These are phyloP conservation scores for Pichia manshurica DNA, from an alignment of 805 yeast genomes.

Conservation along the genomic window DNA sequence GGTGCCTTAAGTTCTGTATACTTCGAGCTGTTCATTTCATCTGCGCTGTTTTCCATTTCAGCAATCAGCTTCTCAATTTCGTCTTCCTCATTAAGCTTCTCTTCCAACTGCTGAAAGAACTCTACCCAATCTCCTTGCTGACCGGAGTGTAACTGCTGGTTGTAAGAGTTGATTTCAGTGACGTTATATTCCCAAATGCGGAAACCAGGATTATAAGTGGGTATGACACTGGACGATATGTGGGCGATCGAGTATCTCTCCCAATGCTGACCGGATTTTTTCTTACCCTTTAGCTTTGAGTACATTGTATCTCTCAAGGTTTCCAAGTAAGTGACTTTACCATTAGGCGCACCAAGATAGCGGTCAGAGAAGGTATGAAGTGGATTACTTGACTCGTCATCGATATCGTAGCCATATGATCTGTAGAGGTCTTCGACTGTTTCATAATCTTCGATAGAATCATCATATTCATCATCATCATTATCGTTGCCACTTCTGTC, in stretches of 20 bases:
- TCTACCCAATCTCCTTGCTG: slow-evolving; percentile 26
- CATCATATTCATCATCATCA: slow-evolving; percentile 18
- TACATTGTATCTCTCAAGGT: slow-evolving; percentile 51
- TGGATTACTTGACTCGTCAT: slow-evolving; percentile 20
- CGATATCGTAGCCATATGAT: slow-evolving; percentile 14
- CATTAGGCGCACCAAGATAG: slow-evolving; percentile 61
- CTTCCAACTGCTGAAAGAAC: slow-evolving; percentile 12
- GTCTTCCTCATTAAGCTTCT: slow-evolving; percentile 7
- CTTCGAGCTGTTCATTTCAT: slow-evolving; percentile 10
- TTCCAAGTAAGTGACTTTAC: slow-evolving; percentile 60
- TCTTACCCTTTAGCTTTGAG: slow-evolving; percentile 41
- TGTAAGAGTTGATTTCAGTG: slow-evolving; percentile 37
- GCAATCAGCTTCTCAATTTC: slow-evolving; percentile 5
- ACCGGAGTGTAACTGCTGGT: no score
- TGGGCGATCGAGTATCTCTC: slow-evolving; percentile 67
- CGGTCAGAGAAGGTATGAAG: slow-evolving; percentile 21
- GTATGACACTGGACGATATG: slow-evolving; percentile 69
- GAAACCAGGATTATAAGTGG: slow-evolving; percentile 79
- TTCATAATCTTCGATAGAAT: slow-evolving; percentile 15
- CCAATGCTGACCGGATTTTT: slow-evolving; percentile 37
- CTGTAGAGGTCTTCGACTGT: slow-evolving; percentile 14
- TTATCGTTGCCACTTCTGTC: slow-evolving; percentile 17
- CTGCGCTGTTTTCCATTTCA: slow-evolving; percentile 15
- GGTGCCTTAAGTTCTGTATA: slow-evolving; percentile 9
- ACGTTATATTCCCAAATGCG: slow-evolving; percentile 84